Evolutionary conservation across 2,329 filamentous ascomycete genomes (phyloP).

Genomic region (Dryadomyces quercivorus): DNA sequence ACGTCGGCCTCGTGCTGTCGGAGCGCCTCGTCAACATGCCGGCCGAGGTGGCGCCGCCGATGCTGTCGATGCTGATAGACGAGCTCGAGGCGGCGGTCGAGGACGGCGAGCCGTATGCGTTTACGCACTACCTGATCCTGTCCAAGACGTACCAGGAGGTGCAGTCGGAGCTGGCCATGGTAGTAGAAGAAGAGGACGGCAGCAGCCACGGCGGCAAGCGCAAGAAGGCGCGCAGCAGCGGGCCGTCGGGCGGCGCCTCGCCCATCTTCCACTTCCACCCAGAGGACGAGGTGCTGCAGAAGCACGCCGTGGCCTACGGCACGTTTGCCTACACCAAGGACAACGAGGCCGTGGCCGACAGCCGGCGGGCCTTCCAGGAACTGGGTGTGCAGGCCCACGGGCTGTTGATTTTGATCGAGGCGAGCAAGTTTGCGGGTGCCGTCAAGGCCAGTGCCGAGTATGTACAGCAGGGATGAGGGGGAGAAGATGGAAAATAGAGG

Average conservation of each 20-base stretch:
- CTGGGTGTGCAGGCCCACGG: conserved; percentile 76
- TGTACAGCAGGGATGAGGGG: conserved; percentile 23
- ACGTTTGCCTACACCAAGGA: conserved; percentile 71
- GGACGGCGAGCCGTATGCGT: conserved; percentile 84
- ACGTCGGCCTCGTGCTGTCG: conserved; percentile 77
- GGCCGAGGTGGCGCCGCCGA: conserved; percentile 79
- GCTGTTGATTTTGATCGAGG: conserved; percentile 79
- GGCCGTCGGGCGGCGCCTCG: conserved; percentile 20
- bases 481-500: too few species aligned
- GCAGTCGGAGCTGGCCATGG: conserved; percentile 50
- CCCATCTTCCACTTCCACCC: conserved; percentile 85
- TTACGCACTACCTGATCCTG: conserved; percentile 83
- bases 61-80: conserved; percentile 89
- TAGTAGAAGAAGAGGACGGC: conserved; percentile 36
- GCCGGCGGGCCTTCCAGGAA: conserved; percentile 90
- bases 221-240: conserved; percentile 39
- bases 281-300: conserved; percentile 82
- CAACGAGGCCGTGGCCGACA: conserved; percentile 72
- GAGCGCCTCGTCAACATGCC: conserved; percentile 96
- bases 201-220: conserved; percentile 39
- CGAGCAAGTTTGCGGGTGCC: conserved; percentile 59
- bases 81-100: conserved; percentile 82
- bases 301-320: conserved; percentile 57
- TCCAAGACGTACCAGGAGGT: conserved; percentile 91
- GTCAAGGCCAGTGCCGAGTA: conserved; percentile 68